phyloP scores from a whole-genome alignment of 345 rosid species.

The Gynandropsis gynandra region DNA sequence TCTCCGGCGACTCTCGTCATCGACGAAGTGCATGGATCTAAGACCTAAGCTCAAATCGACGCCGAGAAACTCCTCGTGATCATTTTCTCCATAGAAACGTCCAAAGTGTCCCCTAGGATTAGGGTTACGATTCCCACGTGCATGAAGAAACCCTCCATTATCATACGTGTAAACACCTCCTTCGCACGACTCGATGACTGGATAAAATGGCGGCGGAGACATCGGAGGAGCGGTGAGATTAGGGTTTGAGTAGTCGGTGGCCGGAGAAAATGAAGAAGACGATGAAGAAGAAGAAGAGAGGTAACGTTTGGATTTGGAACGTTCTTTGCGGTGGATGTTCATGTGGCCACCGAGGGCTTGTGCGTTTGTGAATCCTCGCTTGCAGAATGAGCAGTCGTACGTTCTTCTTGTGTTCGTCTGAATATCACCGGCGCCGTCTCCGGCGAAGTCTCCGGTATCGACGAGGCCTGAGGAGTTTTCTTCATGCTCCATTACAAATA shows the following conservation, averaged over 20 bases:
- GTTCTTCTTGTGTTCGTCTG: slow-evolving; percentile 45
- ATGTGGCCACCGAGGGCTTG: slow-evolving; percentile 94
- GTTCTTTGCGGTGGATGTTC: slow-evolving; percentile 68
- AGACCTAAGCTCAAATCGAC: slow-evolving; percentile 51
- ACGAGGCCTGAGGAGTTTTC: no score
- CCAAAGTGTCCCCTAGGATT: slow-evolving; percentile 1
- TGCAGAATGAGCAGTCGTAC: slow-evolving; percentile 70
- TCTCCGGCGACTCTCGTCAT: slow-evolving; percentile 14
- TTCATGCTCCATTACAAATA: no score
- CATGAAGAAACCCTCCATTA: slow-evolving; percentile 4
- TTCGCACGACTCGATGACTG: slow-evolving; percentile 12
- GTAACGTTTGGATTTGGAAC: neutral
- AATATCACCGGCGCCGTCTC: slow-evolving; percentile 7
- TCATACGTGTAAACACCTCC: no score
- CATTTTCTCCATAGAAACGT: neutral
- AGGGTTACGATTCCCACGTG: slow-evolving; percentile 5
- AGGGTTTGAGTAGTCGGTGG: slow-evolving; percentile 13
- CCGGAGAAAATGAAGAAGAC: slow-evolving; percentile 4
- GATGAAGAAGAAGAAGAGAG: slow-evolving; percentile 10
- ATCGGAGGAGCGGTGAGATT: slow-evolving; percentile 1
- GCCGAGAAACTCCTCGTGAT: slow-evolving; percentile 33
- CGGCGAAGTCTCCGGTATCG: no score
- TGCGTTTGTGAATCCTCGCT: slow-evolving; percentile 79
- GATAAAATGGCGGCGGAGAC: slow-evolving; percentile 14
- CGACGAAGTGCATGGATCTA: slow-evolving; percentile 26